A percentile compares a stretch with the other conserved stretches of the same genome.
phyloP scores from a whole-genome alignment of 2,329 filamentous ascomycete species.

The Sclerotinia spermophila region DNA sequence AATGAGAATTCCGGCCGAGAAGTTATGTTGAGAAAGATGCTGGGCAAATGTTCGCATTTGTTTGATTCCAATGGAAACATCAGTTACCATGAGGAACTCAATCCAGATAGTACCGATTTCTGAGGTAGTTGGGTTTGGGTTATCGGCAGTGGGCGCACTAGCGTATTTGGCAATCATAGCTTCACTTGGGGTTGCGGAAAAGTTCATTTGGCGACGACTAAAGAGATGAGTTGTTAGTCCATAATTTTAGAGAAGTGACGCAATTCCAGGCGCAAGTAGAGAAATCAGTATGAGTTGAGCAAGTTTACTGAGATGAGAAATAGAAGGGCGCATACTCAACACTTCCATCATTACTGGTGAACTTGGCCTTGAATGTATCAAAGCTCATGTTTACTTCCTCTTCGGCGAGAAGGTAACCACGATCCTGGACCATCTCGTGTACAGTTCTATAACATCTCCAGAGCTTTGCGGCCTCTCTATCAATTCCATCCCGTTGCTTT shows the following conservation, averaged over 20 bases:
- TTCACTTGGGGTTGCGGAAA: slow-evolving; percentile 80
- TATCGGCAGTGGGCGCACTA: slow-evolving; percentile 61
- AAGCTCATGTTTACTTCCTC: slow-evolving; percentile 85
- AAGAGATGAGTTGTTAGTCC: slow-evolving; percentile 3
- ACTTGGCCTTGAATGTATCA: slow-evolving; percentile 73
- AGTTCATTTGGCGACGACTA: slow-evolving; percentile 80
- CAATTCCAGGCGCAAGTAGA: not conserved
- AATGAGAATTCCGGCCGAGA: slow-evolving; percentile 87
- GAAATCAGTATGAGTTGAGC: slow-evolving; percentile 18
- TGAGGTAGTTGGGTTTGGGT: slow-evolving; percentile 63
- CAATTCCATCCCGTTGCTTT: slow-evolving; percentile 37
- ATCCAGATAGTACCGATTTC: slow-evolving; percentile 88
- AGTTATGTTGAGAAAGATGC: slow-evolving; percentile 73
- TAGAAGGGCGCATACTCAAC: slow-evolving; percentile 60
- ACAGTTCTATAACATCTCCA: slow-evolving; percentile 94
- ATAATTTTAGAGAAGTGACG: not conserved
- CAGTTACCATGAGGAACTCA: slow-evolving; percentile 69
- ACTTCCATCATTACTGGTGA: slow-evolving; percentile 66
- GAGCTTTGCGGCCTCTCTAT: slow-evolving; percentile 57
- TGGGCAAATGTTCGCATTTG: slow-evolving; percentile 89
- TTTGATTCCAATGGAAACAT: slow-evolving; percentile 79
- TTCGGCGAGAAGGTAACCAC: slow-evolving; percentile 88
- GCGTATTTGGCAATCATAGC: slow-evolving; percentile 84
- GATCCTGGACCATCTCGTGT: slow-evolving; percentile 90
- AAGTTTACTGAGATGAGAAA: not conserved